Conservation (phyloP, 1,284 basidiomycete genomes). For the Sparassis latifolia region DNA sequence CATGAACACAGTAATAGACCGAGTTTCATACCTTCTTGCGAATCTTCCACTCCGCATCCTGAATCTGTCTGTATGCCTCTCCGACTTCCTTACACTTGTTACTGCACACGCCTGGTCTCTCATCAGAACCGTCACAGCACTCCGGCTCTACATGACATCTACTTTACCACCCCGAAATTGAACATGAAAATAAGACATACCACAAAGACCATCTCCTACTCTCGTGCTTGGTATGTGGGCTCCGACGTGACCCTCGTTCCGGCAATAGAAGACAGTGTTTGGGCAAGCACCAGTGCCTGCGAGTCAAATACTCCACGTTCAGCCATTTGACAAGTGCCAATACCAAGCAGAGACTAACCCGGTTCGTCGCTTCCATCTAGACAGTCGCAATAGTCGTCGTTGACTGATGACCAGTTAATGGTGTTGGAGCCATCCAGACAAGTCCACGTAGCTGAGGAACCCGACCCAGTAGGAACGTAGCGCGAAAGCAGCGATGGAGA, state of each 20-base stretch:
- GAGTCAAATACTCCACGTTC: not conserved
- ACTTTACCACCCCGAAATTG: conserved; percentile 4
- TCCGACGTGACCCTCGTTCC: conserved; percentile 86
- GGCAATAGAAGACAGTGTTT: conserved; percentile 78
- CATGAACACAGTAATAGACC: not conserved
- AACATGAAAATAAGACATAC: conserved; percentile 37
- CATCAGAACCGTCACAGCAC: conserved; percentile 98
- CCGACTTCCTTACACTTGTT: conserved; percentile 79
- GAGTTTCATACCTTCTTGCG: conserved; percentile 66
- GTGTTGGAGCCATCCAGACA: conserved; percentile 70
- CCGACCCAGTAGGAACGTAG: conserved; percentile 19
- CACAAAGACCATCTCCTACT: conserved; percentile 95
- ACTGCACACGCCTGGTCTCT: conserved; percentile 72
- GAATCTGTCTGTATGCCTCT: conserved; percentile 57
- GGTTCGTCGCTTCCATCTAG: conserved; percentile 92
- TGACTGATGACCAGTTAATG: conserved; percentile 74
- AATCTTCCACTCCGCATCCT: conserved; percentile 69
- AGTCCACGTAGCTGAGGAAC: conserved; percentile 47
- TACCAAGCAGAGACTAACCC: conserved; percentile 38
- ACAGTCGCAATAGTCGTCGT: conserved; percentile 96
- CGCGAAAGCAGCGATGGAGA: conserved; percentile 21
- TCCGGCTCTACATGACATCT: conserved; percentile 60
- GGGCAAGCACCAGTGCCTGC: conserved; percentile 85
- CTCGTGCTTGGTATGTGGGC: conserved; percentile 71
- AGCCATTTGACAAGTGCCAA: not conserved